phyloP scores from a whole-genome alignment of 2,329 filamentous ascomycete species.

The Escovopsis sp. region DNA sequence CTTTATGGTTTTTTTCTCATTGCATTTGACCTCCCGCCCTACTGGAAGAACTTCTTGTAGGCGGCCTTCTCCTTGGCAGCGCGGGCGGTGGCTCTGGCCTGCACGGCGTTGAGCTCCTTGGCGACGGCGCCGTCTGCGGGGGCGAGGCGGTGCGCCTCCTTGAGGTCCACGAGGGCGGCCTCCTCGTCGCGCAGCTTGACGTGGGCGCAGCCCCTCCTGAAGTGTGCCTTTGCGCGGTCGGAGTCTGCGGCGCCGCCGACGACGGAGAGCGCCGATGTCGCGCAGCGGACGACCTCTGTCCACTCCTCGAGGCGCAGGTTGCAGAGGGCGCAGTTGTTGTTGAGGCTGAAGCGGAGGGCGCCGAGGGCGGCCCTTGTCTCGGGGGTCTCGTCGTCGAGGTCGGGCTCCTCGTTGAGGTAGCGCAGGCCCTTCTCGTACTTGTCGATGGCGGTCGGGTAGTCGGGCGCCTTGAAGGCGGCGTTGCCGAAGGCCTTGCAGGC shows the following conservation, averaged over 20 bases:
- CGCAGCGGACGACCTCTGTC: slow-evolving; percentile 54
- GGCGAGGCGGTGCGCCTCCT: slow-evolving; percentile 58
- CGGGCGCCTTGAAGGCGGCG: slow-evolving; percentile 71
- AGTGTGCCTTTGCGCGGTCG: slow-evolving; percentile 82
- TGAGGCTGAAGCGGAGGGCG: slow-evolving; percentile 66
- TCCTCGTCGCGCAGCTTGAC: slow-evolving; percentile 75
- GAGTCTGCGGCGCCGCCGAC: slow-evolving; percentile 49
- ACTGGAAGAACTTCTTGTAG: slow-evolving; percentile 80
- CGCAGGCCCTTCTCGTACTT: slow-evolving; percentile 93
- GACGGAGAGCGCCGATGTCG: slow-evolving; percentile 58
- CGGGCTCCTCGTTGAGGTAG: slow-evolving; percentile 76
- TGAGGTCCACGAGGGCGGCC: slow-evolving; percentile 57
- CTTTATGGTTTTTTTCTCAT: neutral
- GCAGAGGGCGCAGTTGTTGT: slow-evolving; percentile 79
- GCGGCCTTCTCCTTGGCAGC: slow-evolving; percentile 82
- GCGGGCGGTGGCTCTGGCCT: slow-evolving; percentile 57
- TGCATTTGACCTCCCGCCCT: neutral
- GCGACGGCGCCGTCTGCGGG: slow-evolving; percentile 62
- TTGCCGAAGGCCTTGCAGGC: slow-evolving; percentile 89
- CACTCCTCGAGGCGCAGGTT: slow-evolving; percentile 66
- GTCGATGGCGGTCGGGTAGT: slow-evolving; percentile 55
- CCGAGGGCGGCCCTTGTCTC: slow-evolving; percentile 53
- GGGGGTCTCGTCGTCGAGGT: slow-evolving; percentile 54
- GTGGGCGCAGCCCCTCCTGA: slow-evolving; percentile 64
- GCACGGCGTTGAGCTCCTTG: slow-evolving; percentile 63